These are phyloP conservation scores for Fusarium sacchari DNA, from an alignment of 2,329 filamentous ascomycete genomes.

Conservation along the genomic window DNA sequence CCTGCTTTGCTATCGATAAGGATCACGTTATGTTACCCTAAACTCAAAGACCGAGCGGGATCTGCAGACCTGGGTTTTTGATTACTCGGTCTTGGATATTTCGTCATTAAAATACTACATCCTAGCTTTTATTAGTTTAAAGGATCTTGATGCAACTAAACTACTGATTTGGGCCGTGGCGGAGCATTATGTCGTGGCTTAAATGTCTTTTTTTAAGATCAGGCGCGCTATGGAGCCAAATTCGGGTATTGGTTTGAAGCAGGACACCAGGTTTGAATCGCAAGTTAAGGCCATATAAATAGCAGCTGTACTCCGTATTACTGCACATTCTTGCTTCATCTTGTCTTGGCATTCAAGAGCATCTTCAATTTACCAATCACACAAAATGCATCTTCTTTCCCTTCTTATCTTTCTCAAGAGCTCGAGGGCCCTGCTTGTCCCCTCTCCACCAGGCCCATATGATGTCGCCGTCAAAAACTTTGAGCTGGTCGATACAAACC, in stretches of 20 bases:
- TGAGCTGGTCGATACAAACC: conserved; percentile 7
- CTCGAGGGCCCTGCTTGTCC: not conserved
- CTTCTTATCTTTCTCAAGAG: not conserved
- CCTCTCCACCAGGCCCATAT: not conserved
- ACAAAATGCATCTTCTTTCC: not conserved
- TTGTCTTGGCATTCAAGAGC: accelerated
- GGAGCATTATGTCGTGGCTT: not conserved
- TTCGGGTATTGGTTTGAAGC: no score
- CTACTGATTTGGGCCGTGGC: accelerated
- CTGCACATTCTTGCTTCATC: no score
- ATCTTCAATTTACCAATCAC: accelerated
- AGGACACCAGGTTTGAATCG: no score
- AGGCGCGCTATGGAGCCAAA: accelerated
- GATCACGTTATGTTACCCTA: not conserved
- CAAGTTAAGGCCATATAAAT: no score
- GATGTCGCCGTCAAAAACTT: conserved; percentile 1
- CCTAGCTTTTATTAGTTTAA: accelerated
- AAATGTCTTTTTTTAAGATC: no score
- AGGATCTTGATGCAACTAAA: accelerated
- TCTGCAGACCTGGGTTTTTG: accelerated
- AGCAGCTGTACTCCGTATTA: no score
- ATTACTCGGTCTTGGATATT: not conserved
- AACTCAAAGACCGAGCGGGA: not conserved
- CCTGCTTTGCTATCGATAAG: not conserved
- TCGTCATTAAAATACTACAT: accelerated